Percentiles rank a stretch among this genome's conserved stretches.
Evolutionary conservation across 768 basidiomycete genomes (phyloP).

Genomic region (Rhizopogon salebrosus): DNA sequence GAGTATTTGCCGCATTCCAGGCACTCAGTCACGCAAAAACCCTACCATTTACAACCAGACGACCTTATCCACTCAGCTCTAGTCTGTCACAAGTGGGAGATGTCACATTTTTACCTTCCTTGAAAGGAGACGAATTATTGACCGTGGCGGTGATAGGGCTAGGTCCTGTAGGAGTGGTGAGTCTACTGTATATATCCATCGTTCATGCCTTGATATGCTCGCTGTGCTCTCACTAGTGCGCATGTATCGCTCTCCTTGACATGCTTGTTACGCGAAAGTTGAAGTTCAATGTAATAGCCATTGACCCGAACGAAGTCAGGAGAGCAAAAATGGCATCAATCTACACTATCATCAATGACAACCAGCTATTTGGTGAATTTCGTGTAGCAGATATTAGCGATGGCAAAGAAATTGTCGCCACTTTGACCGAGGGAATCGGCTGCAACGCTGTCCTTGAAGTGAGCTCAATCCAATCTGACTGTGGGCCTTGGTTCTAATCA

Average conservation of each 20-base stretch:
- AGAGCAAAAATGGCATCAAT: slow-evolving; percentile 57
- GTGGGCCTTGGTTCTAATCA: background rate
- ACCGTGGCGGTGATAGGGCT: slow-evolving; percentile 68
- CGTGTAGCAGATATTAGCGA: slow-evolving; percentile 46
- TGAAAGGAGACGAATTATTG: slow-evolving; percentile 43
- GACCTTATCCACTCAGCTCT: slow-evolving; percentile 48
- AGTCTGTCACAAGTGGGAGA: slow-evolving; percentile 4
- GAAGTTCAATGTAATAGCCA: slow-evolving; percentile 53
- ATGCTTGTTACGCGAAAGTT: slow-evolving; percentile 40
- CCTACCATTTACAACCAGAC: slow-evolving; percentile 51
- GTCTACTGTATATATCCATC: slow-evolving; percentile 10
- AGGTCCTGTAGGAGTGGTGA: slow-evolving; percentile 71
- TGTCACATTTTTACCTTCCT: slow-evolving; percentile 22
- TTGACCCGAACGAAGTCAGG: slow-evolving; percentile 56
- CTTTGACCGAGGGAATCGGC: slow-evolving; percentile 54
- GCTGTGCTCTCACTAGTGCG: slow-evolving; percentile 36
- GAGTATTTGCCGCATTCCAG: slow-evolving; percentile 71
- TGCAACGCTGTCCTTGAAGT: slow-evolving; percentile 70
- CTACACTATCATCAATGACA: slow-evolving; percentile 45
- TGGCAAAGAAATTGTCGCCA: slow-evolving; percentile 41
- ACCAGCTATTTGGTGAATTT: slow-evolving; percentile 38
- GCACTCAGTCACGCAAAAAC: slow-evolving; percentile 70
- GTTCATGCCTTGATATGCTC: background rate
- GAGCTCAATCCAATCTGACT: slow-evolving; percentile 3
- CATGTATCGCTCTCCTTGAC: slow-evolving; percentile 60